Evolutionary conservation across 2,329 filamentous ascomycete species (phyloP).

Genomic region (Stachybotrys chlorohalonatus): DNA sequence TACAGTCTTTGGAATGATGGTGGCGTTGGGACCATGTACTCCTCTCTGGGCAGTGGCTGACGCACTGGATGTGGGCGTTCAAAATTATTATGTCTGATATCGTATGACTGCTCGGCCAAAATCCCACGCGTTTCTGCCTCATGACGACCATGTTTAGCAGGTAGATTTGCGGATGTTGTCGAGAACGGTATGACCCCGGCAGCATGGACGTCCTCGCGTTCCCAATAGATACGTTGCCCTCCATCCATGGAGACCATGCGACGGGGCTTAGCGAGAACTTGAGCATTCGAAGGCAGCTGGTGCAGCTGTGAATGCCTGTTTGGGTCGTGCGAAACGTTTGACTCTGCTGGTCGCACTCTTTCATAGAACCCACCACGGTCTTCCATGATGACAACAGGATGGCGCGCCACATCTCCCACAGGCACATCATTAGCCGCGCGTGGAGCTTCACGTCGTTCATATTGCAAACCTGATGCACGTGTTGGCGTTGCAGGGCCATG

Average conservation of each 20-base stretch:
- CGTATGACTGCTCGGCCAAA: neutral
- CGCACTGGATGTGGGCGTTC: neutral
- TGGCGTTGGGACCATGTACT: neutral
- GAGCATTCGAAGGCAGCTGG: no score
- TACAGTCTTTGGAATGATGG: neutral
- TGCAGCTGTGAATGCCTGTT: neutral
- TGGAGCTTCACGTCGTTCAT: neutral
- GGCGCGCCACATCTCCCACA: constrained; percentile 16
- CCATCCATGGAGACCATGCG: neutral
- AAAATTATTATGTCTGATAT: neutral
- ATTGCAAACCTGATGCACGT: neutral
- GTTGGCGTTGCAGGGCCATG: neutral
- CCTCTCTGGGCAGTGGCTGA: neutral
- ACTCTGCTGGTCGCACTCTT: constrained; percentile 12
- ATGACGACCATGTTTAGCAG: neutral
- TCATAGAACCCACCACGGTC: constrained; percentile 28
- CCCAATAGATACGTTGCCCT: neutral
- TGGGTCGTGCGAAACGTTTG: neutral
- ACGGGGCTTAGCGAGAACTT: no score
- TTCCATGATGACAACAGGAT: constrained; percentile 28
- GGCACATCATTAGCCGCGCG: constrained; percentile 15
- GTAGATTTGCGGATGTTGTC: neutral
- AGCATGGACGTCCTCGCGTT: neutral
- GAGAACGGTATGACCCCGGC: neutral
- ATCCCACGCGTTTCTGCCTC: neutral